Evolutionary conservation across 2,329 filamentous ascomycete genomes (phyloP), one percentile per base, ranked within the genome.

Genomic region (Eutypella sp.): DNA sequence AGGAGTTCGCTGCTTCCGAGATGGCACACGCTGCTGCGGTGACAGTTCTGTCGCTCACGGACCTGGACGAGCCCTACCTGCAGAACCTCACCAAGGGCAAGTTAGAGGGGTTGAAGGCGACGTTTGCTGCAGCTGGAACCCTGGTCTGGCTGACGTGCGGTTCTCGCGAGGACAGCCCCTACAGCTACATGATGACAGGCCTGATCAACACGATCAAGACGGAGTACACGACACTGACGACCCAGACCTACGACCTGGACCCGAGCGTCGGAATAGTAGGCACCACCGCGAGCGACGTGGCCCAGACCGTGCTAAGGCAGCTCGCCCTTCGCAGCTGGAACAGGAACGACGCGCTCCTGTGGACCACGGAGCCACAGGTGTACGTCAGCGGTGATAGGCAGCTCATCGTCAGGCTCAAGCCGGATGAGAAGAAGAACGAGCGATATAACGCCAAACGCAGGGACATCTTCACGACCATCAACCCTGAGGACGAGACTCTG

Each of bases 61-160:
- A 42, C 5, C 27, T 42, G 18, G 41, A 42, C 25, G 22, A 19
- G 18, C 41, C 41, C 25, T 20, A 20, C 27, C 25, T 42, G 13
- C 25, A 42, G 16, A 18, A 31, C 15, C 15, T 42, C 19, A 42
- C 41, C 3, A 29, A 9, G 9, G 16, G n/a, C 8, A 13, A 19
- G 27, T 42, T 31, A 9, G 27, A 18, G 9, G 25, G 25, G 5
- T 19, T 42, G 13, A 31, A 42, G 27, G 18, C n/a, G 41, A 19
- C 34, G 16, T 19, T 16, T 15, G n/a, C 18, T 19, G 20, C 25
- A 19, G 24, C 41, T 5, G n/a, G 25, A 19, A 42, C 25, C 24
- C 18, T 42, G 41, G 9, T 42, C 8, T 42, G 41, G 41, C 13
- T 42, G 25, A 42, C 41, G 27, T 20, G 25, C n/a, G 41, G 41